These are phyloP conservation scores for Panellus pusillus DNA, from an alignment of 768 basidiomycete species.

Conservation along the genomic window DNA sequence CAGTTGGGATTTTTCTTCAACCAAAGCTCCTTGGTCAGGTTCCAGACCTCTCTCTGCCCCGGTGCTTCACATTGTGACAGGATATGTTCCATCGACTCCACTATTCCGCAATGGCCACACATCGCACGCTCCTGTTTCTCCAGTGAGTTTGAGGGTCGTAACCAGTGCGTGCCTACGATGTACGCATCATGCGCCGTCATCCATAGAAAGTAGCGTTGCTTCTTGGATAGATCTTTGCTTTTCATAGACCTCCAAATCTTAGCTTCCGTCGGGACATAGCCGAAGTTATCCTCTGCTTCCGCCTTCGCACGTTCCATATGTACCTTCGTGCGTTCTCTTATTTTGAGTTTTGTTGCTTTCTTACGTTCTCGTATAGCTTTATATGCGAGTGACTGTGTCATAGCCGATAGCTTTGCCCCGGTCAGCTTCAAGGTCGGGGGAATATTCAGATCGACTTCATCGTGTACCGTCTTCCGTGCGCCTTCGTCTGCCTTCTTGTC, in stretches of 20 bases:
- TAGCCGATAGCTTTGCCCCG: no score
- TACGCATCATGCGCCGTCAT: constrained; percentile 23
- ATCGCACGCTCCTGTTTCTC: constrained; percentile 1
- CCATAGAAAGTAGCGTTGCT: constrained; percentile 17
- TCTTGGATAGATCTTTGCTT: constrained; percentile 13
- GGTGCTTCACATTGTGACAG: constrained; percentile 19
- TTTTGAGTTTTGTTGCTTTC: not conserved
- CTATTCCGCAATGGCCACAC: constrained; percentile 14
- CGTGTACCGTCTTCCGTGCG: not conserved
- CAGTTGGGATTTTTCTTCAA: constrained; percentile 1
- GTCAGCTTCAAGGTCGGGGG: no score
- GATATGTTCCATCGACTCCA: constrained; percentile 24
- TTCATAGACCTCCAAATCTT: constrained; percentile 16
- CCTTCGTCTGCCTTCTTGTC: constrained; percentile 23
- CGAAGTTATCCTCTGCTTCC: not conserved
- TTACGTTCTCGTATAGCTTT: constrained; percentile 4
- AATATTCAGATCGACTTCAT: not conserved
- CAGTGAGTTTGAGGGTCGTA: not conserved
- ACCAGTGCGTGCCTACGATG: constrained; percentile 21
- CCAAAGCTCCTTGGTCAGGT: not conserved
- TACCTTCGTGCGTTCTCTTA: not conserved
- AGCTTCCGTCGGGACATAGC: not conserved
- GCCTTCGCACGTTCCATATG: constrained; percentile 10
- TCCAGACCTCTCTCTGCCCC: constrained; percentile 13
- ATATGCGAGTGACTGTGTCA: no score